A percentile compares a stretch with the other conserved stretches of the same genome.
Evolutionary conservation across 2,329 filamentous ascomycete species (phyloP).

Genomic region (Beauveria sp.): DNA sequence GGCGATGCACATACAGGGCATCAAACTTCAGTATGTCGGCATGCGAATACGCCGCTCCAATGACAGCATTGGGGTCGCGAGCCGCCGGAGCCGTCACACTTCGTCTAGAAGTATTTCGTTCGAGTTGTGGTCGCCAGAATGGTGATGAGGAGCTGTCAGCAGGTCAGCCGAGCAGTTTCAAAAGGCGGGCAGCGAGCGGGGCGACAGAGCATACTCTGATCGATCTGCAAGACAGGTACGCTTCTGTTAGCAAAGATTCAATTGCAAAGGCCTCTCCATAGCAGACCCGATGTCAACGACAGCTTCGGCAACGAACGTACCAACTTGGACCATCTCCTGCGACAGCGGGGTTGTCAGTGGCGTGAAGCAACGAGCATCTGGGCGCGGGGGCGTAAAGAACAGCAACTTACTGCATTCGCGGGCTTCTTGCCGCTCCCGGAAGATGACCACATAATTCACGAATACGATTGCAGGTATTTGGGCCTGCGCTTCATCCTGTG

Average conservation of each 20-base stretch:
- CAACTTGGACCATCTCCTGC: slow-evolving; percentile 99
- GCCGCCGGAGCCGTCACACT: slow-evolving; percentile 30
- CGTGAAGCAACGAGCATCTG: slow-evolving; percentile 15
- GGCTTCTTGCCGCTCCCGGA: slow-evolving; percentile 62
- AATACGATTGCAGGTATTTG: slow-evolving; percentile 18
- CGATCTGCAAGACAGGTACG: slow-evolving; percentile 38
- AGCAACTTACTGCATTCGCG: slow-evolving; percentile 56
- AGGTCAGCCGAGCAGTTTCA: slow-evolving; percentile 13
- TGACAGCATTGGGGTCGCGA: slow-evolving; percentile 64
- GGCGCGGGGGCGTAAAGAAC: slow-evolving; percentile 5
- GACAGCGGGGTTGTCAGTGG: slow-evolving; percentile 33
- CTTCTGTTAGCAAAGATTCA: slow-evolving; percentile 19
- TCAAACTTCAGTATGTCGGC: slow-evolving; percentile 89
- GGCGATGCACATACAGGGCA: slow-evolving; percentile 52
- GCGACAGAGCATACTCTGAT: slow-evolving; percentile 48
- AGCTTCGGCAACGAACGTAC: slow-evolving; percentile 44
- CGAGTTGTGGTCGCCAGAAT: slow-evolving; percentile 68
- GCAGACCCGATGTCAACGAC: not conserved
- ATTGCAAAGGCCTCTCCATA: not conserved
- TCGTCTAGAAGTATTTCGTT: slow-evolving; percentile 46
- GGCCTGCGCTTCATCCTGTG: slow-evolving; percentile 25
- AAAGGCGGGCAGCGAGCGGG: not conserved
- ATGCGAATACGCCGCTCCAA: slow-evolving; percentile 94
- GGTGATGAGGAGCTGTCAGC: slow-evolving; percentile 68
- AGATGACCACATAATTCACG: slow-evolving; percentile 53